Percentiles rank a stretch among this genome's conserved stretches.
Conservation (phyloP, 129 eudicot species). For the Chrysanthemum makinoi region DNA sequence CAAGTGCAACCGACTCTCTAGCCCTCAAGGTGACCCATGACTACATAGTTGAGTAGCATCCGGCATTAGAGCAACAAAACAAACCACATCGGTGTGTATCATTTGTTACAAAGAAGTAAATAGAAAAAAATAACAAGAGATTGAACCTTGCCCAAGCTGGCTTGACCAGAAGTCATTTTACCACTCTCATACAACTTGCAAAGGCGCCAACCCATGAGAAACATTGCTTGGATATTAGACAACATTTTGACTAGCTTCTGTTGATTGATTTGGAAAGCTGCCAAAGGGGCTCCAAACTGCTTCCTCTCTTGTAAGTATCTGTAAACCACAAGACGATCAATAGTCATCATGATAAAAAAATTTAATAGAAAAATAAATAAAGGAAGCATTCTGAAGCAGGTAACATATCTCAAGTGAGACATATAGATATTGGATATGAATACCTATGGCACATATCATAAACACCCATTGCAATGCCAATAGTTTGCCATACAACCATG, state of each 20-base stretch:
- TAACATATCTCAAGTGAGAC: neutral
- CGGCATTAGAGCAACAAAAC: no score
- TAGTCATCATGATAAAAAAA: neutral
- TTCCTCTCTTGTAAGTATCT: slow-evolving; percentile 94
- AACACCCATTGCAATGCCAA: slow-evolving; percentile 98
- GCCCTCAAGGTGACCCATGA: slow-evolving; percentile 84
- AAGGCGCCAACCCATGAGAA: slow-evolving; percentile 95
- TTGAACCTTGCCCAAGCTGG: slow-evolving; percentile 87
- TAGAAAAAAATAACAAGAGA: neutral
- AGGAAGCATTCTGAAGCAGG: no score
- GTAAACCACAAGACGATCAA: slow-evolving; percentile 20
- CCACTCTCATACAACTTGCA: slow-evolving; percentile 94
- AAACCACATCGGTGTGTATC: no score
- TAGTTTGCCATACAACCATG: slow-evolving; percentile 99
- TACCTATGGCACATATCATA: slow-evolving; percentile 99
- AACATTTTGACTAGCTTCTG: slow-evolving; percentile 92
- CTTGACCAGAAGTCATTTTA: slow-evolving; percentile 97
- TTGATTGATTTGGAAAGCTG: slow-evolving; percentile 94
- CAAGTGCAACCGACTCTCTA: slow-evolving; percentile 85
- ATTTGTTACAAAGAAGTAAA: no score
- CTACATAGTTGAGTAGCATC: slow-evolving; percentile 30
- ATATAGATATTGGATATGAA: neutral
- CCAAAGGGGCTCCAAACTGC: slow-evolving; percentile 97
- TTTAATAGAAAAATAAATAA: no score
- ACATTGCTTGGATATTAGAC: slow-evolving; percentile 88